Conservation (phyloP, 768 basidiomycete genomes). For the Boletus pseudo-olivaceus region DNA sequence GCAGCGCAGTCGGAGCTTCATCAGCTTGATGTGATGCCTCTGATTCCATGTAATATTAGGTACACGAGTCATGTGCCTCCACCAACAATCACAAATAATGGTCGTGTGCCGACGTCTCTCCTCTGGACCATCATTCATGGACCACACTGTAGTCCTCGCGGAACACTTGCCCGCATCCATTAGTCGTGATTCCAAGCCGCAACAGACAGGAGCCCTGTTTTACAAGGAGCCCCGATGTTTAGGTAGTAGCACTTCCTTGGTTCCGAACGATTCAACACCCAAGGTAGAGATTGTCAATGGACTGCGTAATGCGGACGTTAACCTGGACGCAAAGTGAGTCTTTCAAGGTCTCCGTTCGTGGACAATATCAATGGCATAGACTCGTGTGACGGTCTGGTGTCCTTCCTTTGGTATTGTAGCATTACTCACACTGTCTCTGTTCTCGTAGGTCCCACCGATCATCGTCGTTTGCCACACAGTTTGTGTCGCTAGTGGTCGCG, state of each 20-base stretch:
- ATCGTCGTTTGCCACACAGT: constrained; percentile 46
- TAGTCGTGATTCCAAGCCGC: constrained; percentile 1
- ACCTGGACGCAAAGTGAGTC: constrained; percentile 70
- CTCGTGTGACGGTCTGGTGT: constrained; percentile 36
- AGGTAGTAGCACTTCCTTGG: constrained; percentile 31
- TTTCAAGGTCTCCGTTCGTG: constrained; percentile 26
- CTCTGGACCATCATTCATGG: constrained; percentile 11
- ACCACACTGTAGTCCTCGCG: constrained; percentile 8
- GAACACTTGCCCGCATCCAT: constrained; percentile 7
- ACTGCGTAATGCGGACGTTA: constrained; percentile 51
- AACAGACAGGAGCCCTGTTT: constrained; percentile 4
- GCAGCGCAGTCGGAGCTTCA: not conserved
- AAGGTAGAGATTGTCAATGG: constrained; percentile 55
- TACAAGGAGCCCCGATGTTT: constrained; percentile 21
- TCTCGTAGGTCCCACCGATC: constrained; percentile 62
- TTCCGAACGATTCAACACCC: constrained; percentile 33
- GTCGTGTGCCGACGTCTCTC: constrained; percentile 21
- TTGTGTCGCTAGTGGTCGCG: constrained; percentile 53
- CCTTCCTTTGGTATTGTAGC: constrained; percentile 14
- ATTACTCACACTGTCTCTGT: constrained; percentile 18
- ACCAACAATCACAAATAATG: not conserved
- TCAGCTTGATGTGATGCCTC: too few relatives aligned
- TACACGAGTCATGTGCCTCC: not conserved
- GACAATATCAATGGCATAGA: constrained; percentile 33
- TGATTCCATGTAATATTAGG: not conserved